Base-by-base conservation (phyloP, 805 yeast genomes). In the Cephaloascus fragrans region DNA sequence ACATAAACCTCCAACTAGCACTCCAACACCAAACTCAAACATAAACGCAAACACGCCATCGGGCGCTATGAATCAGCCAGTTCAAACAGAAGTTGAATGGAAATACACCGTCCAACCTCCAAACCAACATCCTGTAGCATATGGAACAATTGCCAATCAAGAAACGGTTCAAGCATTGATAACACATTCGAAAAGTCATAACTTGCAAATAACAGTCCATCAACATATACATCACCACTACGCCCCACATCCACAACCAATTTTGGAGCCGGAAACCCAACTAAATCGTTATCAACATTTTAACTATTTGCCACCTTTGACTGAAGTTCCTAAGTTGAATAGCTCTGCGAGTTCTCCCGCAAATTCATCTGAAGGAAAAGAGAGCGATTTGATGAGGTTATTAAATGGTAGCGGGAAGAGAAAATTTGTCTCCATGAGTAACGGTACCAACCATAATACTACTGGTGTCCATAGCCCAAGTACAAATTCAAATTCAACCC, bases 201-300 rank as follows among this genome's bases (percentile, higher is more conserved):
- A 73, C 16, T 60, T 83, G 34, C 69, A 73, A 35, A 67, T 87
- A 12, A 79, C 87, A 3, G 73, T 87, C 17, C 95, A 87, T 58
- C 95, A 87, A 55, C 95, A 85, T 56, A 78, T 83, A 35, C 90
- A 84, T 56, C 85, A 85, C 53, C 88, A 83, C 57, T 80, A 82
- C 56, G 67, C 70, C 5, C 70, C 75, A 2, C 71, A 69, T 33
- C 43, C 61, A 3, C 47, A 47, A 26, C 41, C 61, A 9, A 39
- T 56, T 19, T 35, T 64, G 17, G 75, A 71, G 39, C 74, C 77
- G 4, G 82, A 76, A 39, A 59, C 76, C 3, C 75, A 72, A 28
- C 59, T 77, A 2, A 67, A 73, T 35, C 59, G 89, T 51, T 73
- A 65, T 42, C 79, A 79, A 37, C 93, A 83, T 61, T 83, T 83